Evolutionary conservation across 2,329 filamentous ascomycete genomes (phyloP).

Genomic region (Fusarium mangiferae): DNA sequence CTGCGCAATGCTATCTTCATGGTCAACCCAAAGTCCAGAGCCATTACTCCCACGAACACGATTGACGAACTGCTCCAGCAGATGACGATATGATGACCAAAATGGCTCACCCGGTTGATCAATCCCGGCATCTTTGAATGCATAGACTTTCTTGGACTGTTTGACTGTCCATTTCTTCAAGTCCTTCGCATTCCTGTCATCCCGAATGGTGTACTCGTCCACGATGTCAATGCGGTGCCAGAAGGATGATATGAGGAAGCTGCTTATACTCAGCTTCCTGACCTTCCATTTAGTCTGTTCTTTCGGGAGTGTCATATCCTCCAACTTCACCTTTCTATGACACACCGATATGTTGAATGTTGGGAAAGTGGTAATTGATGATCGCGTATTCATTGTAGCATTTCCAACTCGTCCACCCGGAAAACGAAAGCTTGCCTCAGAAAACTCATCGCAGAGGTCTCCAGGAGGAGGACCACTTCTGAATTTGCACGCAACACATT

Average conservation of each 20-base stretch:
- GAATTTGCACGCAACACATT: background rate
- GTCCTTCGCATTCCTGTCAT: background rate
- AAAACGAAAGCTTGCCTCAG: background rate
- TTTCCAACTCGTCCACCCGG: background rate
- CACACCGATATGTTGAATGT: background rate
- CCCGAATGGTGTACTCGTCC: background rate
- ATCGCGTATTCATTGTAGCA: background rate
- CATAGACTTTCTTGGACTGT: background rate
- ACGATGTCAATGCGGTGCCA: background rate
- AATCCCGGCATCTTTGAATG: background rate
- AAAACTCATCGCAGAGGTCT: background rate
- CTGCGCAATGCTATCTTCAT: background rate
- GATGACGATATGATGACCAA: background rate
- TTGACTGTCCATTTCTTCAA: background rate
- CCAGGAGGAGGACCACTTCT: background rate
- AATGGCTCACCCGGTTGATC: background rate
- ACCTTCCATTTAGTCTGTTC: background rate
- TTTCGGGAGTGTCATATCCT: accelerated
- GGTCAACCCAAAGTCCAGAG: background rate
- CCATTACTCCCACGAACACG: background rate
- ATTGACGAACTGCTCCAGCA: background rate
- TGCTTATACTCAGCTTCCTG: background rate
- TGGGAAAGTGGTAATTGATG: background rate
- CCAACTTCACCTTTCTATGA: accelerated
- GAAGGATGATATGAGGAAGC: background rate